Evolutionary conservation across 192 early-diverging fungal genomes (phyloP).

Genomic region (Coemansia sp.): DNA sequence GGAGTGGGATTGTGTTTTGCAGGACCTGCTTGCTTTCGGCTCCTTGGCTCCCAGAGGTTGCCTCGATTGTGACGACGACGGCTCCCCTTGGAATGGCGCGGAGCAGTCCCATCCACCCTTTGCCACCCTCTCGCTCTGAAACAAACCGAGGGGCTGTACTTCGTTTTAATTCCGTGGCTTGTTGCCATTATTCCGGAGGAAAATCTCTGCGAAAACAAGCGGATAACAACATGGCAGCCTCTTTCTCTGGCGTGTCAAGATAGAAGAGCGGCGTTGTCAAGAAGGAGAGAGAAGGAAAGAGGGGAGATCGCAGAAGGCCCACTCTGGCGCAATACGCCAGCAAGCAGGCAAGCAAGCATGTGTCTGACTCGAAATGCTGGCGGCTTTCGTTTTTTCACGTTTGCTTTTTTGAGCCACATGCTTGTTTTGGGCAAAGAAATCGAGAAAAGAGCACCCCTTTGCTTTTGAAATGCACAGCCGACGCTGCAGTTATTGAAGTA

Average conservation of each 20-base stretch:
- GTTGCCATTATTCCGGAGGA: neutral
- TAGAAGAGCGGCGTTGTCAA: neutral
- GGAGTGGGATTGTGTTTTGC: neutral
- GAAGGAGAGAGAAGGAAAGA: no score
- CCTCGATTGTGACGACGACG: neutral
- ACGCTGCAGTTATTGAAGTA: neutral
- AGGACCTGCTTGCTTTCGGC: no score
- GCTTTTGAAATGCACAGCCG: neutral
- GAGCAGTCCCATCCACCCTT: neutral
- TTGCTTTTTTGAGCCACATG: neutral
- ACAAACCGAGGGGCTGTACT: neutral
- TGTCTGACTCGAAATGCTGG: neutral
- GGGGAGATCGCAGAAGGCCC: neutral
- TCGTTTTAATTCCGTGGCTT: neutral
- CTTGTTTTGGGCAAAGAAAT: no score
- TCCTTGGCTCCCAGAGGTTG: no score
- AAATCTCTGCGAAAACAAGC: no score
- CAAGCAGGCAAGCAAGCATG: neutral
- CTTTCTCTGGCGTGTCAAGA: no score
- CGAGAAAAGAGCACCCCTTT: no score
- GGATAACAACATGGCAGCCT: no score
- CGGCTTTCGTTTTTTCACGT: neutral
- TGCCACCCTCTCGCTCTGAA: neutral
- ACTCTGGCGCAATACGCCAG: neutral
- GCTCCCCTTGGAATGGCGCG: neutral